Conservation (phyloP, 2,329 filamentous ascomycete genomes). For the Fusarium sulawesiense region DNA sequence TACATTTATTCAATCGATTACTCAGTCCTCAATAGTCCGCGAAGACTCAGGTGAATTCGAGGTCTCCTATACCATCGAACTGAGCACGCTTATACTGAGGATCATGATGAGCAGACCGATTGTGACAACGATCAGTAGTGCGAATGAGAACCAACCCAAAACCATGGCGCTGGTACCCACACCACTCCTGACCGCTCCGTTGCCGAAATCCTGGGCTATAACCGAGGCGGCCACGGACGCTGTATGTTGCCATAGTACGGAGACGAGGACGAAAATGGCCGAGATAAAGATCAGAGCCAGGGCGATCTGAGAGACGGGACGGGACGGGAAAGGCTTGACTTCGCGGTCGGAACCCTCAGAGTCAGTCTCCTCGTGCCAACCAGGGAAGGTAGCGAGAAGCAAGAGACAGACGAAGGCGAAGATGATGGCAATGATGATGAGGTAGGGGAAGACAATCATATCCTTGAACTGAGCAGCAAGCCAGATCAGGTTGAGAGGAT, state of each 20-base stretch:
- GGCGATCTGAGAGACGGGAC: conserved; percentile 91
- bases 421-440: conserved; percentile 97
- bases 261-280: conserved; percentile 78
- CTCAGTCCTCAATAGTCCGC: conserved; percentile 33
- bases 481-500: conserved; percentile 97
- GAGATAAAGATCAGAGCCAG: conserved; percentile 90
- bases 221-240: conserved; percentile 95
- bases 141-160: conserved; percentile 96
- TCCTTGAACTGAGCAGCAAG: conserved; percentile 97
- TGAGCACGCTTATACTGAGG: conserved; percentile 85
- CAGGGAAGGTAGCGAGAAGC: conserved; percentile 94
- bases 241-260: conserved; percentile 89
- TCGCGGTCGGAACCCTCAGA: conserved; percentile 84
- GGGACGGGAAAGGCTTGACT: conserved; percentile 92
- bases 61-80: conserved; percentile 61
- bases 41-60: conserved; percentile 31
- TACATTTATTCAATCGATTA: conserved; percentile 36
- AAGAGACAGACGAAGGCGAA: conserved; percentile 97
- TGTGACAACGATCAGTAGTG: conserved; percentile 91
- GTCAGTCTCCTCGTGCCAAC: conserved; percentile 94
- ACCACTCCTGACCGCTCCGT: conserved; percentile 86
- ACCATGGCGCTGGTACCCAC: conserved; percentile 97
- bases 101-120: conserved; percentile 97
- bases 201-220: conserved; percentile 91
- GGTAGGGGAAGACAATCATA: conserved; percentile 96